Percentiles rank a stretch among this genome's conserved stretches.
Conservation (phyloP, 2,329 filamentous ascomycete species). For the Penicillium fuscoglaucum region DNA sequence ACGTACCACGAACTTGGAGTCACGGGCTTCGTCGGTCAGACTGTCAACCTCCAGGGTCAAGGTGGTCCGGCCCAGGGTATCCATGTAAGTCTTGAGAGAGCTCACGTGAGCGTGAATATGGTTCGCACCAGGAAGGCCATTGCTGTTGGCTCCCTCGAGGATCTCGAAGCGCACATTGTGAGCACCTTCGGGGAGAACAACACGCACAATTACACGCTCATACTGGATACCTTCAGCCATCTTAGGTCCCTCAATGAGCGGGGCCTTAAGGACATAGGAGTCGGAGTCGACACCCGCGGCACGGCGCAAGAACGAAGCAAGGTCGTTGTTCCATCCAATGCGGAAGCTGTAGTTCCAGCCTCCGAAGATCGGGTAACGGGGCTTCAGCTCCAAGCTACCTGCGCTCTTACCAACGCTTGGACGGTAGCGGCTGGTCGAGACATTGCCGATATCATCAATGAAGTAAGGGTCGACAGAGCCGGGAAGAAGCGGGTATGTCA, state of each 20-base stretch:
- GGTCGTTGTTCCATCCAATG: slow-evolving; percentile 90
- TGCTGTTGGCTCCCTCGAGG: slow-evolving; percentile 65
- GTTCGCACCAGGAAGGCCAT: slow-evolving; percentile 65
- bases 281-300: slow-evolving; percentile 56
- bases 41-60: slow-evolving; percentile 80
- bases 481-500: slow-evolving; percentile 74
- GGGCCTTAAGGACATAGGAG: slow-evolving; percentile 82
- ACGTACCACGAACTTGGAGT: slow-evolving; percentile 70
- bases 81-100: slow-evolving; percentile 86
- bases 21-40: slow-evolving; percentile 84
- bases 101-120: slow-evolving; percentile 57
- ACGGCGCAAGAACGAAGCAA: slow-evolving; percentile 72
- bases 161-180: slow-evolving; percentile 64
- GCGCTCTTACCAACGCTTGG: slow-evolving; percentile 45
- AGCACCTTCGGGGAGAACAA: slow-evolving; percentile 89
- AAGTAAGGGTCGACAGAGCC: slow-evolving; percentile 90
- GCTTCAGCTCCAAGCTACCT: slow-evolving; percentile 81
- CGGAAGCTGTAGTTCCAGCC: slow-evolving; percentile 98
- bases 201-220: slow-evolving; percentile 72
- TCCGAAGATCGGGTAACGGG: slow-evolving; percentile 93
- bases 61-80: slow-evolving; percentile 83
- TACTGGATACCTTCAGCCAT: slow-evolving; percentile 84
- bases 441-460: slow-evolving; percentile 93
- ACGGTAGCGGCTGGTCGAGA: slow-evolving; percentile 88
- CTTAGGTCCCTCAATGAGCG: slow-evolving; percentile 90